Conservation (phyloP, 495 filamentous ascomycete genomes). For the Evernia prunastri region DNA sequence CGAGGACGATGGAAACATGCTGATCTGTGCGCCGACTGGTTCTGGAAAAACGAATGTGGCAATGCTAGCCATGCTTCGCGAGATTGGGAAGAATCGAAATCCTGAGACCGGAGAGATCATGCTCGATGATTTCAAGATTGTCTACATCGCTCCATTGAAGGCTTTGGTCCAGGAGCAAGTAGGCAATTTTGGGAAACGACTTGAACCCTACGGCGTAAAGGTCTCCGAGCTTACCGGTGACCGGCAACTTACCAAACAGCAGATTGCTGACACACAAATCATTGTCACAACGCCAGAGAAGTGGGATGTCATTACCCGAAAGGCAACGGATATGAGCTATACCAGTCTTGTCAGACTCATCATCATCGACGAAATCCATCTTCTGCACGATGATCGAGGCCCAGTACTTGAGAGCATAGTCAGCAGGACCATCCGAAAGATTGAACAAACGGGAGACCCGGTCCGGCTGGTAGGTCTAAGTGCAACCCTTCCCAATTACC, state of each 20-base stretch:
- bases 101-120: conserved; percentile 80
- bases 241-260: conserved; percentile 96
- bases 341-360: conserved; percentile 92
- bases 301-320: conserved; percentile 98
- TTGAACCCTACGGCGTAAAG: conserved; percentile 85
- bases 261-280: conserved; percentile 95
- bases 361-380: conserved; percentile 96
- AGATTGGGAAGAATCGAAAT: conserved; percentile 93
- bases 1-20: conserved; percentile 91
- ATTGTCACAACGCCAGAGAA: conserved; percentile 99
- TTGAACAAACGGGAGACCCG: conserved; percentile 86
- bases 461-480: conserved; percentile 89
- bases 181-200: conserved; percentile 86
- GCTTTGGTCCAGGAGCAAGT: conserved; percentile 95
- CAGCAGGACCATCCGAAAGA: conserved; percentile 83
- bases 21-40: conserved; percentile 94
- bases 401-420: conserved; percentile 97
- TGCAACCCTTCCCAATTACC: conserved; percentile 93
- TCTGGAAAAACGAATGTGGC: conserved; percentile 99
- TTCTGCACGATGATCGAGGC: conserved; percentile 95
- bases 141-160: conserved; percentile 91
- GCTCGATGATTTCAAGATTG: conserved; percentile 94
- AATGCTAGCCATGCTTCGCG: conserved; percentile 91
- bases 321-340: conserved; percentile 94
- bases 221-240: conserved; percentile 95